A percentile compares a stretch with the other conserved stretches of the same genome.
These are phyloP conservation scores for Hordeum vulgare DNA, from an alignment of 176 grass and related monocot species.

Conservation along the genomic window MorexV3_pseudomolecules_assembly NC_058520.1:454305734-454306233, in stretches of 20 bases:
- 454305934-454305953: constrained; percentile 27
- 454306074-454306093: constrained; percentile 58
- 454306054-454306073: constrained; percentile 29
- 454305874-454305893: constrained; percentile 40
- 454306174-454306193: constrained; percentile 45
- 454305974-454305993: constrained; percentile 51
- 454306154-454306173: constrained; percentile 63
- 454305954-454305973: background rate
- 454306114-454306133: constrained; percentile 47
- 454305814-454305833: constrained; percentile 26
- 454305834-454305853: constrained; percentile 43
- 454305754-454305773: constrained; percentile 86
- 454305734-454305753: constrained; percentile 51
- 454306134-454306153: constrained; percentile 40
- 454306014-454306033: constrained; percentile 42
- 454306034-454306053: constrained; percentile 13
- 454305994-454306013: constrained; percentile 22
- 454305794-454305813: constrained; percentile 34
- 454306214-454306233: constrained; percentile 33
- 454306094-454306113: constrained; percentile 63
- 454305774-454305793: constrained; percentile 48
- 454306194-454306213: constrained; percentile 54
- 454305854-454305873: constrained; percentile 36
- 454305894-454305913: constrained; percentile 12
- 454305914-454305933: constrained; percentile 65